Evolutionary conservation across 768 basidiomycete genomes (phyloP), one percentile per base, ranked within the genome.

Genomic region (Hydnum rufescens): DNA sequence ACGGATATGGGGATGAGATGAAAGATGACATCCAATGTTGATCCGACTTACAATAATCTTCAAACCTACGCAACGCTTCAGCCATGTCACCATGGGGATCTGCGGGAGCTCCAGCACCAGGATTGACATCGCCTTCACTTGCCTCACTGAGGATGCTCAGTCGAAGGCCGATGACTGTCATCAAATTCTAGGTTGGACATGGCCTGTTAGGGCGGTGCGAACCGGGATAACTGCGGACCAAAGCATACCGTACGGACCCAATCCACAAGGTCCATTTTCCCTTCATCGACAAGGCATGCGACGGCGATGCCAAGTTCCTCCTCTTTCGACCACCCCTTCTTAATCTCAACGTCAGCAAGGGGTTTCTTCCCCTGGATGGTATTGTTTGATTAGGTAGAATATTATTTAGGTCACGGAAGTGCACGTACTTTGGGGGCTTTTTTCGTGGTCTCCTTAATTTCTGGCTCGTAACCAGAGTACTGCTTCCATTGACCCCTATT

Each of bases 271-370:
- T 72, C 71, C 52, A 67, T 65, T 59, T 81, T 70, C 5, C 72
- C 80, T 16, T 71, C 71, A 48, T 87, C 80, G 5, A 80, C 68
- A 8, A 96, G 72, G 44, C 75, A 73, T 36, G 76, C 77, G 54
- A 95, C 74, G 2, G 78, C 78, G 58, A 96, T 86, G 2, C 84
- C 92, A 46, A 97, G 70, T 64, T 96, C 80, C 60, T 96, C 81
- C 58, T 78, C 87, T 78, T 81, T 83, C 16, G 82, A 77, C 65
- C 86, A 81, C 4, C 86, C 87, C 59, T 85, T 86, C 70, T 84
- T 83, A 56, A 93, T 77, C 55, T 75, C 70, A 28, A 93, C 74
- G 50, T 92, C 89, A 13, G 69, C 72, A 34, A 77, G 73, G 62
- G 18, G 28, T 13, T 28, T 47, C n/a, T 13, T 53, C 25, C 49